These are phyloP conservation scores for Delitschia confertaspora DNA, from an alignment of 495 filamentous ascomycete genomes.

Conservation along the genomic window DNA sequence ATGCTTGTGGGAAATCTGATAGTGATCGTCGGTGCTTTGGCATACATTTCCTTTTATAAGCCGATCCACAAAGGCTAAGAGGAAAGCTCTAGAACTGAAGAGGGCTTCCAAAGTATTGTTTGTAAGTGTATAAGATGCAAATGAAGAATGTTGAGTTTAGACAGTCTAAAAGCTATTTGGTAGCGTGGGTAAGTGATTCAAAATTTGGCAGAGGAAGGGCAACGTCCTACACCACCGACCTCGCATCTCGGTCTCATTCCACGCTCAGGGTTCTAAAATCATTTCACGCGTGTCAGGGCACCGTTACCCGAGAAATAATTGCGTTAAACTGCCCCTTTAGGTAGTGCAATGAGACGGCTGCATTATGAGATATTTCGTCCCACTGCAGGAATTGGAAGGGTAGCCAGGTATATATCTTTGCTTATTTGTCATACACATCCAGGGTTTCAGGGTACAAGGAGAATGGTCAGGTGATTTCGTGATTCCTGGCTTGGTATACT, in stretches of 20 bases:
- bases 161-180: background rate
- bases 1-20: background rate
- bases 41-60: no score
- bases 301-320: conserved; percentile 10
- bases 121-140: background rate
- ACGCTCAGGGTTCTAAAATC: conserved; percentile 9
- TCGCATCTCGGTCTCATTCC: conserved; percentile 24
- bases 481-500: background rate
- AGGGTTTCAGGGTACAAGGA: background rate
- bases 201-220: background rate
- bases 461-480: background rate
- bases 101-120: background rate
- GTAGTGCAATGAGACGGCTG: conserved; percentile 2
- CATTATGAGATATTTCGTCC: conserved; percentile 11
- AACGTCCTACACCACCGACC: conserved; percentile 14
- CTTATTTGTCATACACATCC: conserved; percentile 3
- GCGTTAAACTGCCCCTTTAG: conserved; percentile 7
- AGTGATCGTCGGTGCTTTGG: no score
- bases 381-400: conserved; percentile 12
- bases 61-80: background rate
- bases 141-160: background rate
- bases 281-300: conserved; percentile 4
- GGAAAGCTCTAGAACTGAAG: background rate
- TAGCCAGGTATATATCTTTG: background rate
- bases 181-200: background rate